These are phyloP conservation scores for Monilinia fructicola DNA, from an alignment of 2,329 filamentous ascomycete genomes.

Conservation along the genomic window DNA sequence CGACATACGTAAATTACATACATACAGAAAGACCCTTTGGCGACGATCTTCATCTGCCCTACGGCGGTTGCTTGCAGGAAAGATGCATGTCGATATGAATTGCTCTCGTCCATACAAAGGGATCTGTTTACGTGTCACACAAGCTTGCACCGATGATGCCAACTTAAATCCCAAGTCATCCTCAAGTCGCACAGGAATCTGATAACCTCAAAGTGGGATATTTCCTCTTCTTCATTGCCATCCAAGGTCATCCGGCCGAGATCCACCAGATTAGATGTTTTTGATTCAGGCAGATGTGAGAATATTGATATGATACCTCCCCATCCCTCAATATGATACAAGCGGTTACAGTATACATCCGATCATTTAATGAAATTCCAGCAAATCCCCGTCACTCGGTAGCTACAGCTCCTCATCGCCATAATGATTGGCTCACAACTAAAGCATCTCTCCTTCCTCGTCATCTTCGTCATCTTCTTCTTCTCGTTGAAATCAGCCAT, in stretches of 20 bases:
- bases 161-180: background rate
- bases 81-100: constrained; percentile 19
- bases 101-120: constrained; percentile 4
- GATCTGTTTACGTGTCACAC: background rate
- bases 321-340: background rate
- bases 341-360: background rate
- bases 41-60: constrained; percentile 32
- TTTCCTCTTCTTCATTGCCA: too few species aligned
- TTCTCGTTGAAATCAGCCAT: background rate
- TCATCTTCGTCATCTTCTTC: too few species aligned
- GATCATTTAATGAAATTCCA: constrained; percentile 13
- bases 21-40: constrained; percentile 28
- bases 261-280: background rate
- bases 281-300: background rate
- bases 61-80: constrained; percentile 22
- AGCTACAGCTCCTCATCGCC: constrained; percentile 8
- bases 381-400: constrained; percentile 23
- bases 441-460: background rate
- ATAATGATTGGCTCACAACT: constrained; percentile 11
- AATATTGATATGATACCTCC: background rate
- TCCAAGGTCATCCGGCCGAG: too few species aligned
- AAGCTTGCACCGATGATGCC: background rate
- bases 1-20: constrained; percentile 17
- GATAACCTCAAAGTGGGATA: too few species aligned
- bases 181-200: constrained; percentile 2